Evolutionary conservation across 108 stramenopile genomes (phyloP), one percentile per base, ranked within the genome.

Genomic region (Conticribra weissflogii): DNA sequence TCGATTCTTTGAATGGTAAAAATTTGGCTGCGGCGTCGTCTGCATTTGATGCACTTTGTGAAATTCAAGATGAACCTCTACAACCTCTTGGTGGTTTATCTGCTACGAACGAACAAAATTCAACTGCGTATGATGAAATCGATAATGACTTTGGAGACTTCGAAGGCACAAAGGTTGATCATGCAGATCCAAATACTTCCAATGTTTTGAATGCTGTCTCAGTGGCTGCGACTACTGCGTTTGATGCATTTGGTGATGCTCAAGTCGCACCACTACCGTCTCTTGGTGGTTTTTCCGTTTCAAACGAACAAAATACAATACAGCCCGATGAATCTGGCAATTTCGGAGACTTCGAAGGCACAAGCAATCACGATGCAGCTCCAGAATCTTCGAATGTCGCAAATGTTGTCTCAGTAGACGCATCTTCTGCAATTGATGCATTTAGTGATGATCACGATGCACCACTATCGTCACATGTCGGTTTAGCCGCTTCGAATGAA

Each of bases 11-110:
- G n/a, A 32, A 44, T 24, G 36, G 41, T 29, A 53, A 2, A 16
- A 30, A 44, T 44, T 18, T 16, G 18, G 18, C 9, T 66, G 15
- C 3, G 0, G 48, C 50, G 16, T 50, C 50, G 0, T 48, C 63
- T 29, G 62, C 67, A 15, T 65, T 47, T 54, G 68, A 71, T 72
- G 65, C 69, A 46, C 78, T 81, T 54, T 79, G 74, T 44, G 71
- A 33, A 47, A 28, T 68, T 15, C 56, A 76, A 31, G 46, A 15
- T 33, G 36, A 5, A 12, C 36, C 50, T 53, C 33, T 65, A 9
- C 45, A 44, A 31, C 8, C 55, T n/a, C 24, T 4, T 19, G 47
- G 64, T 33, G 53, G 19, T 28, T 23, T 28, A 1, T 33, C 44
- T n/a, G 9, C 18, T 9, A 18, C 48, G 18, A 47, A 14, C 19